These are phyloP conservation scores for Neckera pumila DNA, from an alignment of 225 moss, liverwort and hornwort species.

Conservation along the genomic window DNA sequence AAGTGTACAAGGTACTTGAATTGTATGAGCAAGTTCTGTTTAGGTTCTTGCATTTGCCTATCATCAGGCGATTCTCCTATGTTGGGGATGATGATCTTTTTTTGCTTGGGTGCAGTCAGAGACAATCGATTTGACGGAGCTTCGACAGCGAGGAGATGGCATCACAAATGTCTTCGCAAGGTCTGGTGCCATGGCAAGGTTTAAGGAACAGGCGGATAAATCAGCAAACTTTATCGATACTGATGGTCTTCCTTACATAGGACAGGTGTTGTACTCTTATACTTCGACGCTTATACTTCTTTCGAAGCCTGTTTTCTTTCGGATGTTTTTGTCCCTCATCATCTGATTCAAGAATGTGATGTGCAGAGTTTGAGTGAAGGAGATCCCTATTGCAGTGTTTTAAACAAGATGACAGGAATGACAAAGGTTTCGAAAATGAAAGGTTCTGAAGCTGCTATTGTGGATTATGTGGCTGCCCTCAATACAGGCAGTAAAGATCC, in stretches of 20 bases:
- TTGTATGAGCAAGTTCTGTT: background rate
- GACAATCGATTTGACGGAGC: conserved; percentile 67
- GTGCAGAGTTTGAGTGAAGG: conserved; percentile 64
- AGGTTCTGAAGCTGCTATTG: conserved; percentile 81
- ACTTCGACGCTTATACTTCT: background rate
- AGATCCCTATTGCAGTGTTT: conserved; percentile 80
- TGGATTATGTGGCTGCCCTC: conserved; percentile 87
- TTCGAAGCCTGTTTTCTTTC: background rate
- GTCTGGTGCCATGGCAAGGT: conserved; percentile 30
- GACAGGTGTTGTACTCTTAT: conserved; percentile 40
- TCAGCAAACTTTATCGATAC: conserved; percentile 51
- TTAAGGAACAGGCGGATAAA: conserved; percentile 43
- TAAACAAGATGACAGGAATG: conserved; percentile 73
- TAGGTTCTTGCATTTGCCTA: background rate
- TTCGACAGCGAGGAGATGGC: conserved; percentile 89
- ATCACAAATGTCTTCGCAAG: conserved; percentile 72
- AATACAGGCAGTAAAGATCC: conserved; percentile 83
- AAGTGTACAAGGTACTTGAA: conserved; percentile 80
- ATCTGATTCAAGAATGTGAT: background rate
- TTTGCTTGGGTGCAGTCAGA: conserved; percentile 59
- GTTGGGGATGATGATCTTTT: background rate
- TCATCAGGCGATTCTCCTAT: background rate
- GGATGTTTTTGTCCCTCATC: background rate
- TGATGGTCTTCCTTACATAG: conserved; percentile 91
- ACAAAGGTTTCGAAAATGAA: conserved; percentile 75